Base-by-base conservation (phyloP, 371 early-diverging fungal genomes). In the Syncephalastrum sp. region DNA sequence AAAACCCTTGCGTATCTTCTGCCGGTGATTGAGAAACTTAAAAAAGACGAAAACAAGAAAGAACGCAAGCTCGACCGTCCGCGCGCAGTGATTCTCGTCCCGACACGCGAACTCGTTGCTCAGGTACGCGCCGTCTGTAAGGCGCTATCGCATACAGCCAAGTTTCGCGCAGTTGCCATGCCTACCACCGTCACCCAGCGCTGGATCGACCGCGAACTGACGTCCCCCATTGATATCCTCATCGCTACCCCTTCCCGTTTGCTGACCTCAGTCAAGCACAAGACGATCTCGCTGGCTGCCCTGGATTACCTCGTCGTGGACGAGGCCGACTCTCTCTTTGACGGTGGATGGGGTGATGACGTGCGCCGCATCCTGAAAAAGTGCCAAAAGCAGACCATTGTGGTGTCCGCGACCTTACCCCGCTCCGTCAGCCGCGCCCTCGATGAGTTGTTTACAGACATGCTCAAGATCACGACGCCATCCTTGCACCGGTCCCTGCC, bases 1-100 rank as follows among this genome's bases (percentile, higher is more conserved):
- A 99, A 99, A 75, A 99, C 99, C 0, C 79, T 98, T 19, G 91
- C 99, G 3, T 99, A 96, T 66, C 79, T 99, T 41, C 61, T 97
- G 24, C 99, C 99, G 0, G 82, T 91, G 1, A 71, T 91, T 25
- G 79, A 90, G 21, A 70, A 74, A 79, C 84, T 84, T 64, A 96
- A 87, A 57, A 43, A 44, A 6, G 76, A 83, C 82, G 95, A 71
- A 82, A 92, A 70, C 53, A 76, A 59, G 75, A 61, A 85, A 49
- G 56, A 82, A 42, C 80, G 89, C 12, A 74, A 77, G 42, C 65
- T 79, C 17, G 75, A 84, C 27, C 64, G 55, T 17, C 95, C 96
- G 3, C 83, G 92, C 15, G 90, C 92, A 3, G 65, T 98, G 46
- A 73, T 98, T 14, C 69, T 98, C 12, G 89, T 92, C 21, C 99